A percentile compares a stretch with the other conserved stretches of the same genome.
Conservation (phyloP, 1,284 basidiomycete genomes). For the Boletus austroedulis region DNA sequence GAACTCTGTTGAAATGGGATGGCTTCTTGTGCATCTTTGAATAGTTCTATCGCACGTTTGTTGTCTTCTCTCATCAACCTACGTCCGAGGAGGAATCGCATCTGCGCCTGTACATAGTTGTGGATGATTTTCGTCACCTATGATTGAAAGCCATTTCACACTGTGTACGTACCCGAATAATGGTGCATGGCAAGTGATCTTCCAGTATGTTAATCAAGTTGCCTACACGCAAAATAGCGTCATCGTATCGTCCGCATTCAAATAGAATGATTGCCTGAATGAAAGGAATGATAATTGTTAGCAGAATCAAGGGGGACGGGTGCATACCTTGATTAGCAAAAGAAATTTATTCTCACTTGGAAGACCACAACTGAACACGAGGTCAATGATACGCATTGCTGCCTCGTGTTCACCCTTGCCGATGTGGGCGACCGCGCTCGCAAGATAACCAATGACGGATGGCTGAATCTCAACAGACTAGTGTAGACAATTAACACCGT, state of each 20-base stretch:
- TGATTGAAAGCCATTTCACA: background rate
- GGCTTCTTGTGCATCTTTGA: background rate
- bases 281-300: too few species aligned
- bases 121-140: background rate
- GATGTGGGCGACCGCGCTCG: background rate
- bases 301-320: accelerated
- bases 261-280: constrained; percentile 1
- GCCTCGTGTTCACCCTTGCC: background rate
- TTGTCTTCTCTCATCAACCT: background rate
- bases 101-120: background rate
- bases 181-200: background rate
- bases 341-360: background rate
- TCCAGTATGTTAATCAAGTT: background rate
- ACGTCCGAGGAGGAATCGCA: background rate
- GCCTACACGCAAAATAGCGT: background rate
- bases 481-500: background rate
- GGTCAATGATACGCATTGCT: background rate
- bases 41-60: background rate
- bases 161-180: background rate
- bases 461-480: constrained; percentile 5
- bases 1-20: background rate
- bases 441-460: constrained; percentile 1
- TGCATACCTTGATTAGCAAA: constrained; percentile 10
- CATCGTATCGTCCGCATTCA: background rate
- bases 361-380: background rate